Percentiles rank a stretch among this genome's conserved stretches.
Conservation (phyloP, 768 basidiomycete species). For the Crepidotus variabilis region DNA sequence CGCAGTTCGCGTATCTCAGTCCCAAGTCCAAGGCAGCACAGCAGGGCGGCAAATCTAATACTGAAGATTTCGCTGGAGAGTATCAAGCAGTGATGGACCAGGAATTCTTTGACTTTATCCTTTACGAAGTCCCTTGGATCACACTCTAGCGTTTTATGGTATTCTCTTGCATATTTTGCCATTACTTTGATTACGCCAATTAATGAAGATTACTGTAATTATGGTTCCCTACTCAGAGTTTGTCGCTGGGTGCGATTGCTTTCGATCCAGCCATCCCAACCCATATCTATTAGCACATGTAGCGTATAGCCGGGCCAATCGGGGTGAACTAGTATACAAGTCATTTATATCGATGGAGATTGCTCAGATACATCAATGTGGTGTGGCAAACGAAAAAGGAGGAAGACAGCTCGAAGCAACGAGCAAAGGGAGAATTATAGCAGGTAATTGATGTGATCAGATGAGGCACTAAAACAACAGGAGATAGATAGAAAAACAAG, state of each 20-base stretch:
- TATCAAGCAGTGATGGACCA: constrained; percentile 92
- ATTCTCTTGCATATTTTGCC: neutral
- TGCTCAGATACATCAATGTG: neutral
- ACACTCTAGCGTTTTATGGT: constrained; percentile 40
- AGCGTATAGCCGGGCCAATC: neutral
- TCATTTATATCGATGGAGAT: neutral
- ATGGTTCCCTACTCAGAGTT: too few relatives aligned
- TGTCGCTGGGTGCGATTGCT: too few relatives aligned
- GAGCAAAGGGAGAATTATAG: constrained; percentile 8
- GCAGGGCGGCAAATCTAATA: constrained; percentile 35
- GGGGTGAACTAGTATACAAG: neutral
- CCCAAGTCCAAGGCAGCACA: constrained; percentile 60
- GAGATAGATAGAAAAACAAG: constrained; percentile 16
- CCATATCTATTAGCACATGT: neutral
- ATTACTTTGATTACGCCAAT: neutral
- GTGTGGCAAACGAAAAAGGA: neutral
- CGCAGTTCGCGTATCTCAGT: constrained; percentile 77
- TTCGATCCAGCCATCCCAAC: neutral
- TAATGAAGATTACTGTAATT: neutral
- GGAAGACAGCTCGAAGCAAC: neutral
- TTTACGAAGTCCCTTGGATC: constrained; percentile 94
- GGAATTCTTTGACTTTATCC: constrained; percentile 92
- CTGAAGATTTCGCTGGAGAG: constrained; percentile 82
- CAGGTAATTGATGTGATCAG: constrained; percentile 1
- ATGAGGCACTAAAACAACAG: constrained; percentile 1